Evolutionary conservation across 345 rosid genomes (phyloP), one percentile per base, ranked within the genome.

Genomic region (Citrus hindsii): DNA sequence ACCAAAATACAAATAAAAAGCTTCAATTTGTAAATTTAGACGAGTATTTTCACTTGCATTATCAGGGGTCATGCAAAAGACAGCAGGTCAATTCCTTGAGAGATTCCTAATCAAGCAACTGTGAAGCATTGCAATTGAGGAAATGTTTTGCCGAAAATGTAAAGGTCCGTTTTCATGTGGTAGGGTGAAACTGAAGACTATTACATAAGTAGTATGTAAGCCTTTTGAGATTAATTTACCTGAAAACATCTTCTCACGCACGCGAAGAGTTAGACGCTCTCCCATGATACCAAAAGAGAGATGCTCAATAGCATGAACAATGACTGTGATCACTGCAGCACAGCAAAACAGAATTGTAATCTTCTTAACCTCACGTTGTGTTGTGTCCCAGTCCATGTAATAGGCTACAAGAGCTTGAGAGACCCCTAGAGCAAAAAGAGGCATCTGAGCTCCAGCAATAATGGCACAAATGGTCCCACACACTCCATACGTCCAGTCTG

Each of bases 361-460:
- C 80, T 84, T 93, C 89, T 88, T 93, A 48, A 95, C 82, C 85
- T 95, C 99, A 25, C 67, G 90, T 60, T 84, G 82, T 2, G 92
- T 88, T 27, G 85, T 86, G 9, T 87, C 97, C 99, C 99, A 95
- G 82, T 79, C 91, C 89, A 84, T 83, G 87, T 95, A 95, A 77
- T 78, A 89, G 24, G 99, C 68, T 56, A 95, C 98, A 64, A 95
- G 94, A 62, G 98, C 96, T 71, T 94, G 97, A 28, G 99, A 88
- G 80, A 95, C 91, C 7, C 99, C 99, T 69, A 95, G 95, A 7
- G 99, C 99, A 35, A 95, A 95, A 59, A 95, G 93, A 5, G 99
- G 99, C 99, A 94, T 92, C 83, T 87, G 93, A 33, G 99, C 88
- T 85, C 99, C 99, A 25, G 97, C 91, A 51, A 90, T 81, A 3